phyloP scores from a whole-genome alignment of 1,284 basidiomycete species.

The Melampsora americana region DNA sequence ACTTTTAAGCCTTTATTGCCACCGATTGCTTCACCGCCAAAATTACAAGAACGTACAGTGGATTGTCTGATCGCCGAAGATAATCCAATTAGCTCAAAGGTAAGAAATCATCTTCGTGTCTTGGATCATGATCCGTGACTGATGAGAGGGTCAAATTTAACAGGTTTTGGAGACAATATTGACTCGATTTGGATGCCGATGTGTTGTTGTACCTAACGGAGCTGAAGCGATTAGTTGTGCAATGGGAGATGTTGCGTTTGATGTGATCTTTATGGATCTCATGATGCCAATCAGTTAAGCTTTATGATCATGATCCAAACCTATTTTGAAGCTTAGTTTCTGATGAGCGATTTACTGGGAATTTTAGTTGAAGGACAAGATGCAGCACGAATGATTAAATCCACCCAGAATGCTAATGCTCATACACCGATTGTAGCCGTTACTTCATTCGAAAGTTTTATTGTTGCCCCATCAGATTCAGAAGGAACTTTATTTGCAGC shows the following conservation, averaged over 20 bases:
- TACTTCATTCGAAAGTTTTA: constrained; percentile 50
- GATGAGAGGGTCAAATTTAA: constrained; percentile 20
- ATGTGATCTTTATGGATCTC: constrained; percentile 58
- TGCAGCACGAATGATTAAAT: constrained; percentile 87
- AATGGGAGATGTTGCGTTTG: constrained; percentile 78
- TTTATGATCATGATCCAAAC: constrained; percentile 73
- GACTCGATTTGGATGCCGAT: constrained; percentile 84
- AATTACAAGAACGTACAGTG: constrained; percentile 58
- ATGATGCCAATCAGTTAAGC: constrained; percentile 55
- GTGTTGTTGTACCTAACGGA: constrained; percentile 89
- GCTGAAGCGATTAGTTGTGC: constrained; percentile 94
- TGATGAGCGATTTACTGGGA: neutral
- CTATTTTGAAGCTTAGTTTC: constrained; percentile 48
- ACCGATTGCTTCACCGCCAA: constrained; percentile 50
- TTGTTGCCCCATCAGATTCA: constrained; percentile 1
- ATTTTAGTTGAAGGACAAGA: constrained; percentile 79
- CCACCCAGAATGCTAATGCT: constrained; percentile 84
- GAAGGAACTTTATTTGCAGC: constrained; percentile 75
- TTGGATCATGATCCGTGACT: constrained; percentile 47
- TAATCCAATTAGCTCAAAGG: constrained; percentile 88
- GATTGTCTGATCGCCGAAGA: constrained; percentile 93
- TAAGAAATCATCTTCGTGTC: constrained; percentile 18
- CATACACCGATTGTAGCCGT: constrained; percentile 87
- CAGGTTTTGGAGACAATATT: constrained; percentile 85
- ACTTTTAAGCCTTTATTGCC: constrained; percentile 44